Evolutionary conservation across 2,329 filamentous ascomycete genomes (phyloP).

Genomic region (Talaromyces sp.): DNA sequence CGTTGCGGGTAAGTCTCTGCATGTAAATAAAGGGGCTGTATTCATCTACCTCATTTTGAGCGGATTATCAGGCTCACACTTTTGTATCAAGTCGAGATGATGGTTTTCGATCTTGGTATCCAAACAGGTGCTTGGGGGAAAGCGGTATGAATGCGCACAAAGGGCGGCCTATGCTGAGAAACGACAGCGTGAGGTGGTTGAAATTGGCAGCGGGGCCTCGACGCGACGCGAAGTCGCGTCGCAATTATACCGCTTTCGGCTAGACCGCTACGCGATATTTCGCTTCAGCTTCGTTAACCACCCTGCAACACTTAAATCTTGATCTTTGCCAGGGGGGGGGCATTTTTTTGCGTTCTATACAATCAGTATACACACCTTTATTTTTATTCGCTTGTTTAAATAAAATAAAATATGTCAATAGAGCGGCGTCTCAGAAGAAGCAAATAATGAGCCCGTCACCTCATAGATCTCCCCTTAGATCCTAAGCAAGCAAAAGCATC

Average conservation of each 20-base stretch:
- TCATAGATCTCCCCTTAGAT: neutral
- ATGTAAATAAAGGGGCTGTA: neutral
- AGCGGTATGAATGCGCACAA: neutral
- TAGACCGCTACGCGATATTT: neutral
- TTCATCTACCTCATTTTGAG: constrained; percentile 12
- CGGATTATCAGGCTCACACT: neutral
- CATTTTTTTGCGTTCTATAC: neutral
- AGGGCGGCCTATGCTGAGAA: neutral
- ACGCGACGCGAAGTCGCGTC: neutral
- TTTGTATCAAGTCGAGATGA: neutral
- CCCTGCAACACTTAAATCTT: neutral
- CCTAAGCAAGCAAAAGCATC: neutral
- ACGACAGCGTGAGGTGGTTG: neutral
- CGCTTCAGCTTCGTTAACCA: neutral
- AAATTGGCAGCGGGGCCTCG: neutral
- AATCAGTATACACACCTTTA: neutral
- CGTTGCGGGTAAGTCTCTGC: neutral
- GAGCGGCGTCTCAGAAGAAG: neutral
- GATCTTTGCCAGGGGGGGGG: neutral
- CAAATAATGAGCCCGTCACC: neutral
- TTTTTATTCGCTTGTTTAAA: neutral
- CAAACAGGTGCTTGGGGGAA: neutral
- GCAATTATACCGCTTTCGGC: neutral
- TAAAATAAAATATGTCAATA: neutral
- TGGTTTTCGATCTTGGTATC: neutral